Evolutionary conservation across 192 early-diverging fungal genomes (phyloP).

Genomic region (Umbelopsis isabellina): DNA sequence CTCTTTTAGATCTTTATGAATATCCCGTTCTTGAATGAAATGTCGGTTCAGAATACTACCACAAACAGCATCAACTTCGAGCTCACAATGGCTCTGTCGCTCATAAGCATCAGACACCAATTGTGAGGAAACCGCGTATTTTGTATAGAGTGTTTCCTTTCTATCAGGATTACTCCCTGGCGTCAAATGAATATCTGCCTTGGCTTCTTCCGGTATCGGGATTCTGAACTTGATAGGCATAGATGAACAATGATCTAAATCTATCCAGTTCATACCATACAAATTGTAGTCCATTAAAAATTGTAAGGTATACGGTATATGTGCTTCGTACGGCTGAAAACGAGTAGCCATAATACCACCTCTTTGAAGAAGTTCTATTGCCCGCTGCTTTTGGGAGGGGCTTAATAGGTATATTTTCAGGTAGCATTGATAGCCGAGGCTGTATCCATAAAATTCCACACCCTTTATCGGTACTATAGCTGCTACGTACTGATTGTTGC

Average conservation of each 20-base stretch:
- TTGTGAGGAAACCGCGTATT: slow-evolving; percentile 19
- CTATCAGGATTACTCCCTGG: neutral
- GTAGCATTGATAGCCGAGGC: slow-evolving; percentile 66
- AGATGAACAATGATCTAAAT: slow-evolving; percentile 50
- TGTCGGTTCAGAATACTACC: slow-evolving; percentile 69
- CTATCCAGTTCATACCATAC: slow-evolving; percentile 84
- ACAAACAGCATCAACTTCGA: slow-evolving; percentile 73
- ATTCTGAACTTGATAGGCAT: slow-evolving; percentile 28
- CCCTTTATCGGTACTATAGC: slow-evolving; percentile 78
- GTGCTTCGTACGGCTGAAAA: slow-evolving; percentile 80
- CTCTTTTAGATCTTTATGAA: slow-evolving; percentile 50
- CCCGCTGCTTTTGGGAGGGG: slow-evolving; percentile 58
- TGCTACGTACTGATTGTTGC: slow-evolving; percentile 54
- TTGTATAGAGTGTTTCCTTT: slow-evolving; percentile 10
- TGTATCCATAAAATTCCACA: slow-evolving; percentile 88
- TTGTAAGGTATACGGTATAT: slow-evolving; percentile 82
- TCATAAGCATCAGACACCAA: slow-evolving; percentile 33
- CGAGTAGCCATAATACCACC: slow-evolving; percentile 72
- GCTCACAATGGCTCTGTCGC: slow-evolving; percentile 66
- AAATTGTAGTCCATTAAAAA: slow-evolving; percentile 88
- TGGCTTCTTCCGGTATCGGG: slow-evolving; percentile 25
- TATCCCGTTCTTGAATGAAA: slow-evolving; percentile 47
- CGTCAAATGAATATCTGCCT: slow-evolving; percentile 19
- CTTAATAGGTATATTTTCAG: slow-evolving; percentile 77
- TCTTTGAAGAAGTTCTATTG: slow-evolving; percentile 66